Evolutionary conservation across 2,329 filamentous ascomycete genomes (phyloP), one percentile per base, ranked within the genome.

Genomic region (Chaetomium globosum): DNA sequence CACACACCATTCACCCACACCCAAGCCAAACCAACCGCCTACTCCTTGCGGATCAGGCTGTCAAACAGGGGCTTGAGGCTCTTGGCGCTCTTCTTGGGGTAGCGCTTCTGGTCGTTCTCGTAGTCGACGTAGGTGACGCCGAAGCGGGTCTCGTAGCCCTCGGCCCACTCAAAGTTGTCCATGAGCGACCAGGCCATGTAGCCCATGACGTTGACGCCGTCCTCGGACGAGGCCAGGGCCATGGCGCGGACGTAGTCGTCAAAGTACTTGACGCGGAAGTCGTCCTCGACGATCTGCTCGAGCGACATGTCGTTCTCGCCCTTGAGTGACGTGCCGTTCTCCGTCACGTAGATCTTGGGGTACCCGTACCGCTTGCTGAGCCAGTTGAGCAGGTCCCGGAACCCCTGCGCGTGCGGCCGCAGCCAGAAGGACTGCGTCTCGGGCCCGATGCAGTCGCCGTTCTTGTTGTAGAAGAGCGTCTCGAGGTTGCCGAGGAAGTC

Each of bases 131-230:
- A 95, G 7, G 89, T 91, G 64, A 93, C 91, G 30, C 92, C 92
- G 73, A 96, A 96, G 31, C 92, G 85, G 52, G 91, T 95, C 79
- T 91, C 88, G 74, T 94, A 96, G 12, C 92, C 92, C 76, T 96
- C 92, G n/a, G 92, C 90, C 91, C 91, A 94, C 78, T 94, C 91
- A 73, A 94, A 94, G 80, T 94, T 94, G 78, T 96, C 92, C 84
- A 96, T 86, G 69, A 96, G 83, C 75, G 89, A 92, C 70, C 92
- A 96, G 19, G 89, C 92, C 81, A 94, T 86, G 78, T 95, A 96
- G 4, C 88, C 91, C 71, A 84, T 83, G 62, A 94, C 89, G 72
- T 94, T 84, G 57, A 93, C 90, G n/a, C 89, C 88, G 73, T 95
- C 90, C 71, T 88, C 70, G 60, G 82, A 80, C 46, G 85, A 85